Percentiles rank a stretch among this genome's conserved stretches.
These are phyloP conservation scores for Jackrogersella minutella DNA, from an alignment of 495 filamentous ascomycete species.

Conservation along the genomic window DNA sequence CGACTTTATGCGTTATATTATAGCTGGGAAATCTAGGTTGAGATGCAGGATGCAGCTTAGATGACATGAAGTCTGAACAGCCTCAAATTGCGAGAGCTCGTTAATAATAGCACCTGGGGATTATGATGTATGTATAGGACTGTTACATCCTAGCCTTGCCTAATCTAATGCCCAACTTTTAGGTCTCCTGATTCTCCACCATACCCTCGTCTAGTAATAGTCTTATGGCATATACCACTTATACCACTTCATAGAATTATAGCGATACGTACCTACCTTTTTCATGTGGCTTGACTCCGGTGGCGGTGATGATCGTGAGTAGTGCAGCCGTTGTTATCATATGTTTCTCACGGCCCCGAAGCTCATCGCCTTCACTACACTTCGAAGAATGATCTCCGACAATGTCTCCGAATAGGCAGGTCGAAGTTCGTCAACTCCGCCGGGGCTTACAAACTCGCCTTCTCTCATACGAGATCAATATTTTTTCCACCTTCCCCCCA, in stretches of 20 bases:
- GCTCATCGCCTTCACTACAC: constrained; percentile 9
- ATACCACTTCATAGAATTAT: not conserved
- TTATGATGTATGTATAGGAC: constrained; percentile 5
- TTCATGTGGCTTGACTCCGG: not conserved
- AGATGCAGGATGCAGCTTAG: not conserved
- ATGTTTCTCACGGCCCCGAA: constrained; percentile 9
- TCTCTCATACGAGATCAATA: constrained; percentile 11
- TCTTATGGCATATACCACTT: not conserved
- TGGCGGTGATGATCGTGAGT: constrained; percentile 12
- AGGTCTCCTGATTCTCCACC: constrained; percentile 2
- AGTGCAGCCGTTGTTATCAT: constrained; percentile 28
- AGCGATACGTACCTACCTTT: not conserved
- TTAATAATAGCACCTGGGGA: not conserved
- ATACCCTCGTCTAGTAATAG: not conserved
- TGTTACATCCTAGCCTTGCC: not conserved
- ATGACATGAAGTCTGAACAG: not conserved
- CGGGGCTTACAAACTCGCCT: constrained; percentile 19
- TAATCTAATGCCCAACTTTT: not conserved
- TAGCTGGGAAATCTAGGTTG: not conserved
- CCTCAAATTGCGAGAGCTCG: not conserved
- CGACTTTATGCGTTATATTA: not conserved
- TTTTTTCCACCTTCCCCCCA: constrained; percentile 21
- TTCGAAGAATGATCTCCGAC: constrained; percentile 22
- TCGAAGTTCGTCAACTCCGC: constrained; percentile 11
- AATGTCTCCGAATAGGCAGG: constrained; percentile 37